These are phyloP conservation scores for Aspergillus ellipticus DNA, from an alignment of 495 filamentous ascomycete species.

Conservation along the genomic window DNA sequence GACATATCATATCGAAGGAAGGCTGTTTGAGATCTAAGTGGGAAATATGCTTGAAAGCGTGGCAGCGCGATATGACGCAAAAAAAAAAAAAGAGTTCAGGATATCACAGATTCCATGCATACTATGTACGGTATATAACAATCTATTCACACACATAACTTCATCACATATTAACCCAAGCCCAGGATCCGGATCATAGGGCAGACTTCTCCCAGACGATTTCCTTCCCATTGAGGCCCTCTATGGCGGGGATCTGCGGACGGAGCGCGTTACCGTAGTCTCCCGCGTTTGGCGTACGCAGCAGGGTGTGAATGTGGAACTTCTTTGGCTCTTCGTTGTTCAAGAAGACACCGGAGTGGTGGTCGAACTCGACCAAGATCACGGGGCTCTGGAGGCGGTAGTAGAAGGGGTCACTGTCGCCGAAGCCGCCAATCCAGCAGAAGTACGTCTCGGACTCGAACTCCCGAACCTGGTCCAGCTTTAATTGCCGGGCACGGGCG, in stretches of 20 bases:
- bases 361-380: conserved; percentile 70
- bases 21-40: too few species aligned
- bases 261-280: conserved; percentile 65
- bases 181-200: not conserved
- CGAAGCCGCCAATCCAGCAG: conserved; percentile 68
- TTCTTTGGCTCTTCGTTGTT: conserved; percentile 67
- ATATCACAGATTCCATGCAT: not conserved
- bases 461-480: conserved; percentile 47
- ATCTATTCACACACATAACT: conserved; percentile 1
- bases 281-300: conserved; percentile 67
- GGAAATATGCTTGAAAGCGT: too few species aligned
- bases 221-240: conserved; percentile 38
- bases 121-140: not conserved
- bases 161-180: not conserved
- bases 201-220: conserved; percentile 33
- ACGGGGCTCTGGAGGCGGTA: conserved; percentile 73
- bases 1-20: too few species aligned
- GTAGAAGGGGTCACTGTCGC: conserved; percentile 67
- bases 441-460: conserved; percentile 68
- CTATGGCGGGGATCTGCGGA: conserved; percentile 34
- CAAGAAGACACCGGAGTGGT: conserved; percentile 75
- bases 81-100: too few species aligned
- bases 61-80: too few species aligned
- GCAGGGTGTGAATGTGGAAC: conserved; percentile 72
- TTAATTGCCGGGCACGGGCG: conserved; percentile 40